These are phyloP conservation scores for Aspergillus piperis DNA, from an alignment of 2,329 filamentous ascomycete genomes.

Conservation along the genomic window DNA sequence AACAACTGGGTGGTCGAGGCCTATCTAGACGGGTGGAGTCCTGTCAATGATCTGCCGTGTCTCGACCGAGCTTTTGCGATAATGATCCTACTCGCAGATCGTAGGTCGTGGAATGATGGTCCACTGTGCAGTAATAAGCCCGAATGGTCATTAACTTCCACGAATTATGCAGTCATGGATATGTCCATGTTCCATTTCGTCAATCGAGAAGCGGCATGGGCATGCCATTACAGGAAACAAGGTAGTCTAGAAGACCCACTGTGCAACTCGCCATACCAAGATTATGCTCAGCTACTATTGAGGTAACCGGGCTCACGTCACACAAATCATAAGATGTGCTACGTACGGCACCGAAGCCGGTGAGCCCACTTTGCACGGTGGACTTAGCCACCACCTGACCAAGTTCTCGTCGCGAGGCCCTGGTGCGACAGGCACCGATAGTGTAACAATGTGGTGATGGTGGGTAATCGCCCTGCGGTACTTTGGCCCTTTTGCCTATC, in stretches of 20 bases:
- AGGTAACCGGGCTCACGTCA: not conserved
- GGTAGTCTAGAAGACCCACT: not conserved
- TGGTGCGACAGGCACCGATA: constrained; percentile 4
- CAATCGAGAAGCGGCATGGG: not conserved
- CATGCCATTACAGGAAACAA: not conserved
- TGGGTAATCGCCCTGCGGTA: not conserved
- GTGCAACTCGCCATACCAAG: not conserved
- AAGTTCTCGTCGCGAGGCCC: not conserved
- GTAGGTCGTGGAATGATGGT: not conserved
- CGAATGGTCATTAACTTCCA: not conserved
- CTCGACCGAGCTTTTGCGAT: not conserved
- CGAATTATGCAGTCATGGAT: not conserved
- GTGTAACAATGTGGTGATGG: not conserved
- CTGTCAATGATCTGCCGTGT: not conserved
- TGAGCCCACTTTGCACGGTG: constrained; percentile 1
- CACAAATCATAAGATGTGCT: not conserved
- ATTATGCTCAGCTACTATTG: not conserved
- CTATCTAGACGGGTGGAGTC: not conserved
- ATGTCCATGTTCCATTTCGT: not conserved
- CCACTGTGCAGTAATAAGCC: not conserved
- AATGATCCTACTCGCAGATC: not conserved
- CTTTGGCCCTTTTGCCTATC: constrained; percentile 10
- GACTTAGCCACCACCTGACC: constrained; percentile 4
- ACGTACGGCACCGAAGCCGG: not conserved
- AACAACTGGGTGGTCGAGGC: not conserved